Evolutionary conservation across 2,329 filamentous ascomycete species (phyloP).

Genomic region (Anisogramma anomala): DNA sequence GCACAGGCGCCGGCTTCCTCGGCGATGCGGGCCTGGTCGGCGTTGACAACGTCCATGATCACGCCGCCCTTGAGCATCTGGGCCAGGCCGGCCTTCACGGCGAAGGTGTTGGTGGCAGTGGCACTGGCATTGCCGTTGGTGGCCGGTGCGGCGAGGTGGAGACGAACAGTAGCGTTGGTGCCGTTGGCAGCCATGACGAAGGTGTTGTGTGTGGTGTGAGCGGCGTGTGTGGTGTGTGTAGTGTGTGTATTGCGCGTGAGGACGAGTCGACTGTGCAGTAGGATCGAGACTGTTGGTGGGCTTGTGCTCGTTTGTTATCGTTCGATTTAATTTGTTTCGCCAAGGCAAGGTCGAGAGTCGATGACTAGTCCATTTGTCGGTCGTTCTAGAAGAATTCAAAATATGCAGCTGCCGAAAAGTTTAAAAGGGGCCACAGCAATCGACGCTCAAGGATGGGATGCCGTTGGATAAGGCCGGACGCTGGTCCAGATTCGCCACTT

Average conservation of each 20-base stretch:
- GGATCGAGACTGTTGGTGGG: neutral
- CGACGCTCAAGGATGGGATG: no score
- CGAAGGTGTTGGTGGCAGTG: constrained; percentile 48
- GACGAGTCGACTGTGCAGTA: no score
- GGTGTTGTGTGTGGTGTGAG: neutral
- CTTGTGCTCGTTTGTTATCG: no score
- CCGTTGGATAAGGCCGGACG: neutral
- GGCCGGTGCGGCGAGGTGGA: constrained; percentile 12
- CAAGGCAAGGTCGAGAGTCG: neutral
- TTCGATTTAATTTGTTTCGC: neutral
- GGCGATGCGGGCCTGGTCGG: constrained; percentile 88
- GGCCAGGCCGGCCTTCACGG: constrained; percentile 87
- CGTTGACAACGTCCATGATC: constrained; percentile 97
- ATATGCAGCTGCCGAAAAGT: no score
- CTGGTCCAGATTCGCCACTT: neutral
- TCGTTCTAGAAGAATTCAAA: neutral
- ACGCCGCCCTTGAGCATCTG: constrained; percentile 99
- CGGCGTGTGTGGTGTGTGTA: neutral
- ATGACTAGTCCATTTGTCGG: neutral
- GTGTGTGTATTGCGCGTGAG: no score
- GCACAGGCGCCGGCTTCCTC: constrained; percentile 92
- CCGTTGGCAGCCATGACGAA: constrained; percentile 17
- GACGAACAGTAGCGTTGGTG: constrained; percentile 8
- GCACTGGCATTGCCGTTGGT: constrained; percentile 14
- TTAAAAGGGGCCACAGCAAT: no score